Conservation (phyloP, 306 rosid species). For the Cyamopsis tetragonoloba region DNA sequence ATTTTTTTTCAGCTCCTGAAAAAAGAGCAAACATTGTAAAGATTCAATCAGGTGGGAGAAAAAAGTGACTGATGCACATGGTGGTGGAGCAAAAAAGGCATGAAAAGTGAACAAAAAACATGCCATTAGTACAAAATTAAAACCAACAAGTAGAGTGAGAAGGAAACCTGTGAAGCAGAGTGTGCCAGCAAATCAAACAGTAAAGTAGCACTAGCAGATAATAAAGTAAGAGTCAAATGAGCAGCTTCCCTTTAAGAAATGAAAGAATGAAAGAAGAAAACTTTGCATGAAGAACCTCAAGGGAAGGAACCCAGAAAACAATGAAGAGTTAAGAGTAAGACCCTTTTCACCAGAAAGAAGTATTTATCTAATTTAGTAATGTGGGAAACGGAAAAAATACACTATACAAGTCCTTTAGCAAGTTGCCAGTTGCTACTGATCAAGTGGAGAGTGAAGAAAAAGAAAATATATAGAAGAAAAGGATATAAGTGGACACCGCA, state of each 20-base stretch:
- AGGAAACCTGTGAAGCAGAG: conserved; percentile 27
- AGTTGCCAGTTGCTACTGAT: conserved; percentile 36
- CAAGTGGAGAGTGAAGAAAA: conserved; percentile 25
- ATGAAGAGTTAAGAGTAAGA: conserved; percentile 22
- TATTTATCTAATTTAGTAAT: conserved; percentile 38
- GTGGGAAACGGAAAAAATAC: conserved; percentile 27
- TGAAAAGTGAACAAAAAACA: neutral
- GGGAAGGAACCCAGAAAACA: conserved; percentile 29
- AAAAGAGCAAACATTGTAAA: conserved; percentile 27
- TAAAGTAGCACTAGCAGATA: too few species aligned
- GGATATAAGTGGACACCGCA: conserved; percentile 10
- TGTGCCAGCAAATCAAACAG: conserved; percentile 19
- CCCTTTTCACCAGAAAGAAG: neutral
- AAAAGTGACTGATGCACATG: conserved; percentile 7
- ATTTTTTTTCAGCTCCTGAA: conserved; percentile 44
- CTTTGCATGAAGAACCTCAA: conserved; percentile 25
- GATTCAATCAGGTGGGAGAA: conserved; percentile 2
- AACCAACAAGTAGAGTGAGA: conserved; percentile 3
- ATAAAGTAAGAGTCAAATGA: conserved; percentile 24
- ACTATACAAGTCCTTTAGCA: conserved; percentile 34
- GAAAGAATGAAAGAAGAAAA: conserved; percentile 19
- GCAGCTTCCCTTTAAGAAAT: conserved; percentile 6
- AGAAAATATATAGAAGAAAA: conserved; percentile 3
- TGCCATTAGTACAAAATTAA: neutral
- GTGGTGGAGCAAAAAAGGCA: conserved; percentile 11